Conservation (phyloP, 208 protist species). For the Crithidia fasciculata region DNA sequence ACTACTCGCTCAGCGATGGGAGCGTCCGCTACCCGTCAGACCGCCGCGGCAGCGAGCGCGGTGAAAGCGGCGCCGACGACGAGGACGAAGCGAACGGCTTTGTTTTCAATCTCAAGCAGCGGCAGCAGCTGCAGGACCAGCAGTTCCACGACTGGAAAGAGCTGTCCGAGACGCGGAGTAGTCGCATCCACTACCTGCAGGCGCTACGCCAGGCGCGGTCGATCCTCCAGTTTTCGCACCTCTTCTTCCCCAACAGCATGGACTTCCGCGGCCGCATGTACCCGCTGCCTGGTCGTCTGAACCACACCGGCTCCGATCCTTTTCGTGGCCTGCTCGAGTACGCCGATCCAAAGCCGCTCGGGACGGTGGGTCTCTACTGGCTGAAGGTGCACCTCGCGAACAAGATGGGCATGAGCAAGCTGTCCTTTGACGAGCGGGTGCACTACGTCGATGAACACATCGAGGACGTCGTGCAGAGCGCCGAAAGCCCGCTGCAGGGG, state of each 20-base stretch:
- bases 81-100: slow-evolving; percentile 27
- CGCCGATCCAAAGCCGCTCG: slow-evolving; percentile 93
- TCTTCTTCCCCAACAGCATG: slow-evolving; percentile 99
- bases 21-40: slow-evolving; percentile 55
- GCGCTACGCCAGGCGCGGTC: slow-evolving; percentile 90
- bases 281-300: slow-evolving; percentile 97
- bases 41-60: slow-evolving; percentile 5
- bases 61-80: slow-evolving; percentile 32
- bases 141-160: slow-evolving; percentile 82
- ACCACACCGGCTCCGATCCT: slow-evolving; percentile 96
- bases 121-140: slow-evolving; percentile 68
- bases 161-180: slow-evolving; percentile 82
- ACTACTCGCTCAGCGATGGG: slow-evolving; percentile 68
- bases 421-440: slow-evolving; percentile 95
- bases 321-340: slow-evolving; percentile 96
- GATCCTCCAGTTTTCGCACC: slow-evolving; percentile 88
- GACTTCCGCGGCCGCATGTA: slow-evolving; percentile 99
- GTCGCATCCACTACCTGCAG: slow-evolving; percentile 90
- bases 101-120: slow-evolving; percentile 77
- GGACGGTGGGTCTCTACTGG: slow-evolving; percentile 94
- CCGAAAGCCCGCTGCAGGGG: slow-evolving; percentile 75
- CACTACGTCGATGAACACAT: slow-evolving; percentile 94
- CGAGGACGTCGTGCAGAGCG: slow-evolving; percentile 88
- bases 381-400: slow-evolving; percentile 99
- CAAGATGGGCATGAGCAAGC: slow-evolving; percentile 97